Conservation (phyloP, 495 filamentous ascomycete genomes). For the Copromyces sp. region DNA sequence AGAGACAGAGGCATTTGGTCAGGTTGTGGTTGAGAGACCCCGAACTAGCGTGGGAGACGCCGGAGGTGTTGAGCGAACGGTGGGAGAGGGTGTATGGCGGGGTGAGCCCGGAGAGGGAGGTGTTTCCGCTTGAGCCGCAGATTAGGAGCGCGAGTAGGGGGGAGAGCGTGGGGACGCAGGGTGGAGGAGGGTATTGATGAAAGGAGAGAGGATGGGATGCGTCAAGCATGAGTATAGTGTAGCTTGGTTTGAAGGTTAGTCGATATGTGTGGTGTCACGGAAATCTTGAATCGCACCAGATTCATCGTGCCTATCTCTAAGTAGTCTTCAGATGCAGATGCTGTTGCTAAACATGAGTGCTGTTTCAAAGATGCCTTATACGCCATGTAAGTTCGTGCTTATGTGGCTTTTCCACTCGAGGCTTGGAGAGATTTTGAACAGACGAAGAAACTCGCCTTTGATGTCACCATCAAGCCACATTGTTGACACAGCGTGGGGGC, state of each 20-base stretch:
- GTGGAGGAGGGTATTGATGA: background rate
- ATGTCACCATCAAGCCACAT: background rate
- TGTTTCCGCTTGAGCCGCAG: slow-evolving; percentile 45
- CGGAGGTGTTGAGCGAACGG: slow-evolving; percentile 31
- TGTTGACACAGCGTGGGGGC: background rate
- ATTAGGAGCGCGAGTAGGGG: slow-evolving; percentile 34
- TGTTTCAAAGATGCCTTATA: background rate
- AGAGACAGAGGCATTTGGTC: slow-evolving; percentile 45
- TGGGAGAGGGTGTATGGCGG: slow-evolving; percentile 46
- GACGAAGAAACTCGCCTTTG: background rate
- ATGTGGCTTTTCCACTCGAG: background rate
- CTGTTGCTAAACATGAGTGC: background rate
- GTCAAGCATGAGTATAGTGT: background rate
- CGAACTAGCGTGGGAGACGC: slow-evolving; percentile 46
- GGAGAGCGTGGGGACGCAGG: slow-evolving; percentile 1
- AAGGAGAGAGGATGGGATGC: background rate
- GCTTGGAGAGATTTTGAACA: background rate
- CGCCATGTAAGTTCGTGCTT: background rate
- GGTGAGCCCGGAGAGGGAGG: slow-evolving; percentile 38
- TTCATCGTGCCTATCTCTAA: background rate
- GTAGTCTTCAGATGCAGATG: background rate
- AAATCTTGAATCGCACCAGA: background rate
- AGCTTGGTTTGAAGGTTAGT: background rate
- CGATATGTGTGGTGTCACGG: background rate
- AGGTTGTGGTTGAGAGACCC: slow-evolving; percentile 49